These are phyloP conservation scores for Amanita polypyramis DNA, from an alignment of 768 basidiomycete species.

Conservation along the genomic window DNA sequence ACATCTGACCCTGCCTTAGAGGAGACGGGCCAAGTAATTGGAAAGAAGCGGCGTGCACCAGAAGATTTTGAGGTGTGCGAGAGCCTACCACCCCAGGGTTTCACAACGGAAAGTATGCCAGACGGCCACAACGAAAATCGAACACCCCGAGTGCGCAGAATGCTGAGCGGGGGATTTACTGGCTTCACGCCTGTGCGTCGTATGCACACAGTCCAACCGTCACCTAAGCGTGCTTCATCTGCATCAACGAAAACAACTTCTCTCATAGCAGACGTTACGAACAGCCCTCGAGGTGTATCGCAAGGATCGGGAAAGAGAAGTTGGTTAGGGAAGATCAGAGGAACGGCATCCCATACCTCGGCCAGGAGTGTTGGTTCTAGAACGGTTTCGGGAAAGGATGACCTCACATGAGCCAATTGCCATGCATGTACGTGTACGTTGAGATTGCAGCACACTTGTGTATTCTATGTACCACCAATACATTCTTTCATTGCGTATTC, in stretches of 20 bases:
- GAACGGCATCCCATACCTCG: slow-evolving; percentile 24
- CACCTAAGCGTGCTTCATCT: slow-evolving; percentile 37
- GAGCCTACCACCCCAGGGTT: slow-evolving; percentile 52
- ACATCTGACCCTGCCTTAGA: slow-evolving; percentile 20
- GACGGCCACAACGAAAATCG: slow-evolving; percentile 27
- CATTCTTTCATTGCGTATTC: slow-evolving; percentile 3
- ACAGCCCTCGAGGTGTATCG: slow-evolving; percentile 38
- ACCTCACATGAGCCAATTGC: slow-evolving; percentile 10
- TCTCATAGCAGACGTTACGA: slow-evolving; percentile 50
- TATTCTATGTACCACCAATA: slow-evolving; percentile 18
- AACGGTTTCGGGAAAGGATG: background rate
- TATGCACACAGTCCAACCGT: slow-evolving; percentile 30
- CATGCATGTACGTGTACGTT: background rate
- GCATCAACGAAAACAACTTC: slow-evolving; percentile 23
- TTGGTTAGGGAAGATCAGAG: slow-evolving; percentile 66
- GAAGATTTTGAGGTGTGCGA: slow-evolving; percentile 62
- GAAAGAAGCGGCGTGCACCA: slow-evolving; percentile 67
- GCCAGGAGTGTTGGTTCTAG: slow-evolving; percentile 10
- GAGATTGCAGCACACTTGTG: slow-evolving; percentile 8
- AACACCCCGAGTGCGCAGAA: slow-evolving; percentile 56
- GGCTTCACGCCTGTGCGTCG: slow-evolving; percentile 66
- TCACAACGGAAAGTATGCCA: slow-evolving; percentile 43
- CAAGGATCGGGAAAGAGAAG: slow-evolving; percentile 37
- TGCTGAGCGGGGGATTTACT: slow-evolving; percentile 43
- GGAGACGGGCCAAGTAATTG: slow-evolving; percentile 20